These are phyloP conservation scores for Paraphoma sp. DNA, from an alignment of 2,329 filamentous ascomycete genomes.

Conservation along the genomic window DNA sequence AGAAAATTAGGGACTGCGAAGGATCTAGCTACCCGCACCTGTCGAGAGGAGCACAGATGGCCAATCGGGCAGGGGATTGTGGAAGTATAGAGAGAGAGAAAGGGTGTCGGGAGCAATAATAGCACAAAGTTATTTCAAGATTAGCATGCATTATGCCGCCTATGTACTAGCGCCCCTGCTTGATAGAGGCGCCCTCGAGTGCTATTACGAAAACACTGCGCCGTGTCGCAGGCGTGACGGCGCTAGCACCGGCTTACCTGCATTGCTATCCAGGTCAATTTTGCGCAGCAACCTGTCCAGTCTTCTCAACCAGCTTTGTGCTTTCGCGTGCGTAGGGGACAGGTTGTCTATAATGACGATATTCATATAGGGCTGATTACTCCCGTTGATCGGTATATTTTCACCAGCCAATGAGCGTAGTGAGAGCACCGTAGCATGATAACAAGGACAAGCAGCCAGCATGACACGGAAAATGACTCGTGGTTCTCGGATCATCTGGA, in stretches of 20 bases:
- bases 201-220: conserved; percentile 30
- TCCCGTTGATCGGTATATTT: background rate
- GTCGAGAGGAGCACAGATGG: background rate
- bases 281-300: background rate
- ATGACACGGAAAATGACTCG: background rate
- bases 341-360: background rate
- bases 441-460: background rate
- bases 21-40: too few relatives aligned
- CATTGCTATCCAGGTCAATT: conserved; percentile 5
- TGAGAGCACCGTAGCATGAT: background rate
- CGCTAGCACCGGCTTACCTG: conserved; percentile 18
- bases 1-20: conserved; percentile 1
- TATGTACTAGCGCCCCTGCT: conserved; percentile 30
- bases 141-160: conserved; percentile 29
- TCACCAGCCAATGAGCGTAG: background rate
- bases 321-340: background rate
- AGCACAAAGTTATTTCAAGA: conserved; percentile 36
- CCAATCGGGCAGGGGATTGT: conserved; percentile 1
- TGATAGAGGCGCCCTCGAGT: conserved; percentile 27
- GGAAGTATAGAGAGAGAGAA: conserved; percentile 1
- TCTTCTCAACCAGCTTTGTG: background rate
- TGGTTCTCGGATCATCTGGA: background rate
- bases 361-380: conserved; percentile 1
- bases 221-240: conserved; percentile 20
- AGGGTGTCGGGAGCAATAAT: conserved; percentile 22